Base-by-base conservation (phyloP, 257 asterid species). In the Osmanthus fragrans region DNA sequence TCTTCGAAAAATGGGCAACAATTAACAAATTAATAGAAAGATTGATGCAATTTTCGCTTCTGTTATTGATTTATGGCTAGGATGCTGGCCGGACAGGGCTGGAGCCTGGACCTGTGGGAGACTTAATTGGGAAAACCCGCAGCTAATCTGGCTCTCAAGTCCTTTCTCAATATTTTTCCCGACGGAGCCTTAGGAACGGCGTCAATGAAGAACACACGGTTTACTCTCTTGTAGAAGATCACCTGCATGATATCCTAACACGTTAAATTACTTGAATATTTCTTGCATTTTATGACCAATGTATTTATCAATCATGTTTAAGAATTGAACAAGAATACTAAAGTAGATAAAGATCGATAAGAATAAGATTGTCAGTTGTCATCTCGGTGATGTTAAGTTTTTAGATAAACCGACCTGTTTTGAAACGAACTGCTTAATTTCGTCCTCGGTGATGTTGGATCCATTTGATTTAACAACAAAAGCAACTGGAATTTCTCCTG, bases 401-500 rank as follows among this genome's bases (percentile, higher is more conserved):
- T 56, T n/a, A 56, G 11, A 23, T 23, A 25, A 60, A 51, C 71
- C 4, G 34, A 90, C 96, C 90, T 90, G 96, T 70, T 91, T 91
- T 3, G 97, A 89, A 25, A 94, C 36, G 54, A 85, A 94, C 68
- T 92, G 90, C 87, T 92, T 94, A 79, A 94, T 85, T 74, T 90
- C 97, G 78, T 92, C 94, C 85, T 92, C 98, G 3, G 89, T 84
- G 23, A 92, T 79, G 29, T 34, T 51, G 34, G 88, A 83, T 8
- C 92, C 97, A 27, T 78, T 94, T 33, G 93, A 85, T 74, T 73
- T 86, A 29, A 88, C 98, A 7, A 91, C 94, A 85, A 89, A 94
- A 37, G 97, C 98, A 84, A 94, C 97, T n/a, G 98, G 98, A 56
- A 94, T 88, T 88, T 94, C 98, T 47, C 98, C 98, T 0, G 97